phyloP scores from a whole-genome alignment of 495 filamentous ascomycete genomes.

The Wilcoxina mikolae region DNA sequence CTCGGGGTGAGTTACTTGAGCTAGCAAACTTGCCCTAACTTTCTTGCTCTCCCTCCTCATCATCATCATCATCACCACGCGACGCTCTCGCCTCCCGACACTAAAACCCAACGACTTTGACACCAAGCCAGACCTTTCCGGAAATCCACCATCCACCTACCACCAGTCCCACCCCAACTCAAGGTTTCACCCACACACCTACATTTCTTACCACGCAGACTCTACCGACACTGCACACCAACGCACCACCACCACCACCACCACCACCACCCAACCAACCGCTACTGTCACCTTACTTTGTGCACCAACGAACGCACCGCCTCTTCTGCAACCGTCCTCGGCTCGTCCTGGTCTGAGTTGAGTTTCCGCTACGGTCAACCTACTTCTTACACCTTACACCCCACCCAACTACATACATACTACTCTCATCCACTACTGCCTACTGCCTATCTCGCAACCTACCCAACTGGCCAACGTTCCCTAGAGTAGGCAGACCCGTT shows the following conservation, averaged over 20 bases:
- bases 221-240: neutral
- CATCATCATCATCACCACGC: neutral
- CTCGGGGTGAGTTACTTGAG: neutral
- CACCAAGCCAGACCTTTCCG: neutral
- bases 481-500: neutral
- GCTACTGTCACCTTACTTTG: neutral
- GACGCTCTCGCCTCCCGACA: neutral
- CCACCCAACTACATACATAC: neutral
- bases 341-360: neutral
- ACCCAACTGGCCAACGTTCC: constrained; percentile 10
- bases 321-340: neutral
- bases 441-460: neutral
- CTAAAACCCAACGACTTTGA: neutral
- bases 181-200: neutral
- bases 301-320: neutral
- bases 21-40: neutral
- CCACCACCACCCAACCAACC: neutral
- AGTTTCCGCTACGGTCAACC: neutral
- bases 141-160: neutral
- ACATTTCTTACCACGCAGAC: neutral
- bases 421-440: neutral
- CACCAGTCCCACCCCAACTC: neutral
- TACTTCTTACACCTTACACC: neutral
- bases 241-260: neutral
- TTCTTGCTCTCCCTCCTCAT: too few species aligned